Evolutionary conservation across 768 basidiomycete genomes (phyloP).

Genomic region (Nidularia sp.): DNA sequence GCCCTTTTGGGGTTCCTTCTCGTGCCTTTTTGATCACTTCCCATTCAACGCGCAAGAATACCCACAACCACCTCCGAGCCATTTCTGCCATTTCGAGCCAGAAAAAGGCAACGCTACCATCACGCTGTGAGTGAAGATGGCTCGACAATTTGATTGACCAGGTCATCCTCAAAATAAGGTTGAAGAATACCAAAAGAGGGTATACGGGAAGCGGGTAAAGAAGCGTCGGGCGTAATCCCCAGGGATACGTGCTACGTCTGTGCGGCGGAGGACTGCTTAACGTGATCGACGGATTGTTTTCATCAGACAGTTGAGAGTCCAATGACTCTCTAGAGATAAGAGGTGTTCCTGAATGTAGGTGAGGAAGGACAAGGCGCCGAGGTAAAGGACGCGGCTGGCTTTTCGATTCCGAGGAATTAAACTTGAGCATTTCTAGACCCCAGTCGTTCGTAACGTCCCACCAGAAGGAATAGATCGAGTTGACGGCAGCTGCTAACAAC

Average conservation of each 20-base stretch:
- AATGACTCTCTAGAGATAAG: conserved; percentile 13
- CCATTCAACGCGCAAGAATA: conserved; percentile 96
- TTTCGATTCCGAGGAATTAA: conserved; percentile 17
- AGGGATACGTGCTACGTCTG: conserved; percentile 37
- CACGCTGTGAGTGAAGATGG: conserved; percentile 75
- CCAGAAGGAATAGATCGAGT: conserved; percentile 96
- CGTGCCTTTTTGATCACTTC: conserved; percentile 67
- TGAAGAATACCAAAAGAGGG: conserved; percentile 76
- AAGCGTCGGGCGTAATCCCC: conserved; percentile 71
- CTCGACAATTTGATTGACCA: conserved; percentile 91
- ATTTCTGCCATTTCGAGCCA: conserved; percentile 90
- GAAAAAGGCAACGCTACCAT: conserved; percentile 82
- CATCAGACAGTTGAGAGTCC: conserved; percentile 13
- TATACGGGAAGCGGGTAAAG: conserved; percentile 82
- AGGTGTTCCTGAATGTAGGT: conserved; percentile 35
- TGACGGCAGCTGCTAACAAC: conserved; percentile 80
- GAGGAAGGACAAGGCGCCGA: conserved; percentile 41
- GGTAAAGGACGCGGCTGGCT: conserved; percentile 27
- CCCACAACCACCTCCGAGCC: conserved; percentile 94
- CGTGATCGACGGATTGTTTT: conserved; percentile 9
- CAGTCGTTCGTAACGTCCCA: conserved; percentile 99
- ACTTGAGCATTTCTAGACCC: conserved; percentile 77
- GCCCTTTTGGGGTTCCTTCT: conserved; percentile 21
- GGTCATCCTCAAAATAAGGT: conserved; percentile 85
- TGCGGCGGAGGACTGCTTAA: conserved; percentile 18